These are phyloP conservation scores for Thamnidium elegans DNA, from an alignment of 192 early-diverging fungal genomes.

Conservation along the genomic window DNA sequence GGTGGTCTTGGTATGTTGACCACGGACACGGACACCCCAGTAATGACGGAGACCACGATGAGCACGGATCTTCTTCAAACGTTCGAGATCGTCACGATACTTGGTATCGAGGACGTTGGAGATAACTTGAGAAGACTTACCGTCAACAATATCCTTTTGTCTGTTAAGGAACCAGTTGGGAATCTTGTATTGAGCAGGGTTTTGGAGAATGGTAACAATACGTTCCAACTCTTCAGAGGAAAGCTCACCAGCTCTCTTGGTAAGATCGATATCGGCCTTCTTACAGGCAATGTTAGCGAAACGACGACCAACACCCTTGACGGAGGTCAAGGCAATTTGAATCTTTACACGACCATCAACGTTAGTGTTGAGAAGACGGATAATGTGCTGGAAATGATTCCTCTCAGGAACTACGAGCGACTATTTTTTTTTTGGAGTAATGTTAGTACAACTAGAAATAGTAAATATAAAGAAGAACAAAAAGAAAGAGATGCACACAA, in stretches of 20 bases:
- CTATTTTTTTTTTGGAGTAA: slow-evolving; percentile 30
- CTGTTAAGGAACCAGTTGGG: slow-evolving; percentile 99
- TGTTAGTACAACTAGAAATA: neutral
- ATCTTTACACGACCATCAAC: slow-evolving; percentile 93
- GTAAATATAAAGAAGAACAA: neutral
- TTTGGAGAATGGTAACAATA: slow-evolving; percentile 97
- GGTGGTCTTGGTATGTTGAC: slow-evolving; percentile 99
- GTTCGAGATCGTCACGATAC: slow-evolving; percentile 98
- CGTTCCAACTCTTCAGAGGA: slow-evolving; percentile 90
- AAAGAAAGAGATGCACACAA: neutral
- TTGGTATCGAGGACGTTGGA: slow-evolving; percentile 94
- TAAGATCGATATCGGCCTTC: slow-evolving; percentile 97
- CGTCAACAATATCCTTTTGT: slow-evolving; percentile 96
- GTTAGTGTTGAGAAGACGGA: slow-evolving; percentile 73
- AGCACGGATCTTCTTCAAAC: slow-evolving; percentile 98
- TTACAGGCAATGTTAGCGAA: slow-evolving; percentile 98
- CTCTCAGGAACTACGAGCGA: slow-evolving; percentile 89
- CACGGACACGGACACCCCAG: slow-evolving; percentile 97
- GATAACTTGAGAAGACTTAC: slow-evolving; percentile 93
- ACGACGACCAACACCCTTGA: slow-evolving; percentile 97
- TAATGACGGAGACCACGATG: slow-evolving; percentile 99
- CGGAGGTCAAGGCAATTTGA: slow-evolving; percentile 93
- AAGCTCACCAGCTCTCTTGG: slow-evolving; percentile 64
- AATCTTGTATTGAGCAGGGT: slow-evolving; percentile 99
- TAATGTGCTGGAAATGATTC: slow-evolving; percentile 94